Conservation (phyloP, 495 filamentous ascomycete species). For the Parmelia sp. region DNA sequence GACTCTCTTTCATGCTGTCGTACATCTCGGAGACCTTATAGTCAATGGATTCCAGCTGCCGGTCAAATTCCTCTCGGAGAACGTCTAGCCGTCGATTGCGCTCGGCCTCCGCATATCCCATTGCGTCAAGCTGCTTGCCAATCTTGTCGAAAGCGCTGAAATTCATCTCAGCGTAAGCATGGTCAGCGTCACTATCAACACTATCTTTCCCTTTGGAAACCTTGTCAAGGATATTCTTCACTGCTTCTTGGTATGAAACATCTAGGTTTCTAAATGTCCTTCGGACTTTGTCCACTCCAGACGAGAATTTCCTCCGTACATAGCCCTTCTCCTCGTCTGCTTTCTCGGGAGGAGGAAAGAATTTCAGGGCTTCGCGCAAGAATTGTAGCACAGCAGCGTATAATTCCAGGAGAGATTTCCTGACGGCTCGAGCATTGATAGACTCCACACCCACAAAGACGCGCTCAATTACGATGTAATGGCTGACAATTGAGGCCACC, state of each 20-base stretch:
- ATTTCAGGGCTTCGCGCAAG: slow-evolving; percentile 2
- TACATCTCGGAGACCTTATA: slow-evolving; percentile 13
- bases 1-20: slow-evolving; percentile 11
- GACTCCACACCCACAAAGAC: slow-evolving; percentile 8
- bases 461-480: slow-evolving; percentile 16
- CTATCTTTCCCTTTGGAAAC: slow-evolving; percentile 7
- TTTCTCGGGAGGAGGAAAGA: slow-evolving; percentile 4
- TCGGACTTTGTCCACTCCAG: slow-evolving; percentile 4
- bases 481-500: slow-evolving; percentile 11
- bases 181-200: slow-evolving; percentile 7
- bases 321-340: slow-evolving; percentile 3
- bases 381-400: slow-evolving; percentile 14
- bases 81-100: slow-evolving; percentile 5
- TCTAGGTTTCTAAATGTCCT: slow-evolving; percentile 9
- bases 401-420: slow-evolving; percentile 9
- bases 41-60: slow-evolving; percentile 12
- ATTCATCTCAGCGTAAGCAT: slow-evolving; percentile 14
- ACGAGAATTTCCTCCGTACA: neutral
- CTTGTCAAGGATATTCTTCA: slow-evolving; percentile 3
- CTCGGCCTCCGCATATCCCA: slow-evolving; percentile 4
- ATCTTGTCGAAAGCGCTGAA: slow-evolving; percentile 8
- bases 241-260: slow-evolving; percentile 2
- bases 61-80: slow-evolving; percentile 9
- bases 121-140: slow-evolving; percentile 8
- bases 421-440: slow-evolving; percentile 8